Base-by-base conservation (phyloP, 768 basidiomycete genomes). In the Piloderma croceum region DNA sequence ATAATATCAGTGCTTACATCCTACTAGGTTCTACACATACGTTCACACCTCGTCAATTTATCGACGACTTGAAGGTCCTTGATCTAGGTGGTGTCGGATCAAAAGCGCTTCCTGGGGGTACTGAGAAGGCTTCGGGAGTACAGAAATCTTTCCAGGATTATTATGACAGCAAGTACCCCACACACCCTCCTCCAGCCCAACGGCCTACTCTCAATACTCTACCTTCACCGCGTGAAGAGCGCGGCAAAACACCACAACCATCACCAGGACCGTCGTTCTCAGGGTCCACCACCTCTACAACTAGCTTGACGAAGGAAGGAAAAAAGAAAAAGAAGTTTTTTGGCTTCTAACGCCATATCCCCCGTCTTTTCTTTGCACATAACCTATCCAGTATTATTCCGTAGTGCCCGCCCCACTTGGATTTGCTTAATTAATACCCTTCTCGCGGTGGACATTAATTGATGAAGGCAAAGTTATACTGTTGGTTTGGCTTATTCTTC, bases 41-140 rank as follows among this genome's bases (percentile, higher is more conserved):
- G 7, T 52, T 82, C 39, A 91, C 89, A 1, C 93, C 96, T 2
- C 79, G 81, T 24, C 68, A 78, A 20, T 94, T 96, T 57, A 65
- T 93, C 35, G 83, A 85, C 44, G 91, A 97, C 57, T 71, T 98
- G 42, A 86, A 86, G 59, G 80, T 84, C 15, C 70, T 99, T 12
- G 91, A 91, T 32, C 67, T 90, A 22, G 80, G 81, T n/a, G 92
- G 93, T 6, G 77, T 86, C 17, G 92, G 91, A 15, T 90, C 86
- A 5, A 70, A 69, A 40, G 72, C 78, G 12, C 46, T 78, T 22
- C 84, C 85, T 4, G 88, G 86, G 47, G 87, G 87, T 7, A 58
- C 87, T 7, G 64, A 69, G 21, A 75, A 78, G 34, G 57, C 60
- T 24, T 63, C 57, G 34, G 67, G 63, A 37, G 53, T 60, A 6